A percentile compares a stretch with the other conserved stretches of the same genome.
Conservation (phyloP, 805 yeast species). For the Zygosaccharomyces gambellarensis region DNA sequence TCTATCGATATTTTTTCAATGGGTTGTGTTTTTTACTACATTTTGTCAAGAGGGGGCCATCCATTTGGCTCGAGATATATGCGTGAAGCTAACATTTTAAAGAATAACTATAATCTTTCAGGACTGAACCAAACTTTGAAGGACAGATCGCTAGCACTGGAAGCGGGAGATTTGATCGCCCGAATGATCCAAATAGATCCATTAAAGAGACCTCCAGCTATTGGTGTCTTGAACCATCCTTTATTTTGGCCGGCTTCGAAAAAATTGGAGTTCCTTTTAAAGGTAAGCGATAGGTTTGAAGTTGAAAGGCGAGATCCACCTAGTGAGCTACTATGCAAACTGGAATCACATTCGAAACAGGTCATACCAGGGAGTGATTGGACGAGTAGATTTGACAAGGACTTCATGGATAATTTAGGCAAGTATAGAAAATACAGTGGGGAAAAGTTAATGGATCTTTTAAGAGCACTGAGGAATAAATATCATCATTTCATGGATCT, state of each 20-base stretch:
- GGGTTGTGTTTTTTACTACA: slow-evolving; percentile 91
- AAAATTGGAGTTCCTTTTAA: slow-evolving; percentile 76
- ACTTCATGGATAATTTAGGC: slow-evolving; percentile 77
- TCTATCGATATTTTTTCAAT: slow-evolving; percentile 91
- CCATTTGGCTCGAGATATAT: slow-evolving; percentile 92
- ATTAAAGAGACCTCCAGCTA: slow-evolving; percentile 63
- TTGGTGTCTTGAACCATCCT: slow-evolving; percentile 71
- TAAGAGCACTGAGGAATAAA: slow-evolving; percentile 88
- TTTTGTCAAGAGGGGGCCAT: slow-evolving; percentile 76
- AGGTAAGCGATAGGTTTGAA: slow-evolving; percentile 88
- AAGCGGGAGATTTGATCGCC: slow-evolving; percentile 66
- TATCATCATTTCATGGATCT: slow-evolving; percentile 91
- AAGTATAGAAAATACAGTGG: slow-evolving; percentile 85
- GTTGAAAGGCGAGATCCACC: slow-evolving; percentile 78
- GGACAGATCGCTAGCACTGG: slow-evolving; percentile 38
- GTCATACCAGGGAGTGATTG: slow-evolving; percentile 67
- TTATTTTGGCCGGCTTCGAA: slow-evolving; percentile 74
- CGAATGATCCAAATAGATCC: slow-evolving; percentile 73
- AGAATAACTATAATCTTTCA: slow-evolving; percentile 52
- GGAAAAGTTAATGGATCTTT: slow-evolving; percentile 71
- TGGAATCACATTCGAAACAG: slow-evolving; percentile 49
- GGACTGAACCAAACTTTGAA: slow-evolving; percentile 32
- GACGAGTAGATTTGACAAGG: slow-evolving; percentile 66
- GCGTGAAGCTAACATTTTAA: slow-evolving; percentile 84
- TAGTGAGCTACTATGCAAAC: slow-evolving; percentile 47